Evolutionary conservation across 805 yeast species (phyloP), one percentile per base, ranked within the genome.

Genomic region (Metschnikowia proteae): DNA sequence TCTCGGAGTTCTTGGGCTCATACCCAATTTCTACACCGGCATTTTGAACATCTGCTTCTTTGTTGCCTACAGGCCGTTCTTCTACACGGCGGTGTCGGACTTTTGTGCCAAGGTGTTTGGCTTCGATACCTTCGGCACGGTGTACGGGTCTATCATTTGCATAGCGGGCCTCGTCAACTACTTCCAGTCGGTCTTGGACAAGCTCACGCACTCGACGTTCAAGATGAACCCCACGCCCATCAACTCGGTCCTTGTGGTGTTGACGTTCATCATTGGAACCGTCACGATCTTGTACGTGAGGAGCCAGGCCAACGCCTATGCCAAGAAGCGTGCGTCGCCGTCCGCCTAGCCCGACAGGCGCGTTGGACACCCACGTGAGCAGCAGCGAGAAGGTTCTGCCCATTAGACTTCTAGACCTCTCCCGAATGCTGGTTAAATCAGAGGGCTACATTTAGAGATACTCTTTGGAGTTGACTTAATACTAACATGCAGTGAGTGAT

Each of bases 101-200:
- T 76, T 71, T 58, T 79, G 83, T 58, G 82, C 86, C 27, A 83
- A 82, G 61, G 82, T 78, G 42, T 82, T 81, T 61, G 85, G 86
- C 1, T 74, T 77, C 54, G 82, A 79, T 57, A 78, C 84, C 8
- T 78, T 80, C 60, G 84, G 86, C 35, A 76, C 81, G 1, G 74
- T 80, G 28, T 80, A 80, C 56, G 83, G 83, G n/a, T 63, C 79
- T 17, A 76, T 79, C 30, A 77, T 79, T 65, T 74, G 81, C 38
- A 65, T 76, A 25, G 73, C 82, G 1, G 84, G 84, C 33, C 53
- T 76, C 13, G 62, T 76, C 60, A 79, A 79, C 58, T 76, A 74
- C 51, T 61, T 67, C 36, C 84, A 79, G 59, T 64, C 74, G 26
- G 56, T 64, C 10, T 68, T 79, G 56, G 84, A 79, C 57, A 67